Evolutionary conservation across 1,139 yeast species (phyloP), one percentile per base, ranked within the genome.

Genomic region (Candida tropicalis): DNA sequence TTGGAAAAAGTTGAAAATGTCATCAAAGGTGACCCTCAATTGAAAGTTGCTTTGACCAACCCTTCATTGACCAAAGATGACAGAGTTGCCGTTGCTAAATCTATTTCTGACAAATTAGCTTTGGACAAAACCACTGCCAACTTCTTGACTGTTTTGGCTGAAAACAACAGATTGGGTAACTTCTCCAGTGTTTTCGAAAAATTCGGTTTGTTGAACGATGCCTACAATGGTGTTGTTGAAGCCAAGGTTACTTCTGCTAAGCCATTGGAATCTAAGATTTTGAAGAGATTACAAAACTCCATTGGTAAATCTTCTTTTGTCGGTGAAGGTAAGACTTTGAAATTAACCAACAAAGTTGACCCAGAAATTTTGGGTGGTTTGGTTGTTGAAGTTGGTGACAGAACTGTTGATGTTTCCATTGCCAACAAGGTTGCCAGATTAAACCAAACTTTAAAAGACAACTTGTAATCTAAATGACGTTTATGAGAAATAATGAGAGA

Each of bases 291-390:
- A 63, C 89, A 87, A 68, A 65, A 84, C 55, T 82, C 97, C 52
- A 81, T 93, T 58, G 70, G 85, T 55, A 81, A 78, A 67, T 89
- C 97, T 38, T 70, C 79, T 54, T 85, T 84, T 62, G 96, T 91
- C 50, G 96, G 96, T 55, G 72, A 77, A 47, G 93, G 89, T 60
- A 87, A 91, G 77, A 82, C 93, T 58, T 81, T 93, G 68, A 85
- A 85, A 76, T 75, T 95, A 59, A 73, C 82, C 57, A 93, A 90
- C 78, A 77, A 76, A 54, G 86, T 93, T 53, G 82, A 88, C 75
- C 89, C 96, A 53, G 96, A 87, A 53, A 87, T 93, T 62, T 79
- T 88, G 65, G 99, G 99, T 63, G 99, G 99, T 60, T 81, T 93
- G 67, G 75, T 95, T 57, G 97, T 93, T 49, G 97, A 91, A 71